phyloP scores from a whole-genome alignment of 208 protist genomes.

The Endotrypanum monterogeii region DNA sequence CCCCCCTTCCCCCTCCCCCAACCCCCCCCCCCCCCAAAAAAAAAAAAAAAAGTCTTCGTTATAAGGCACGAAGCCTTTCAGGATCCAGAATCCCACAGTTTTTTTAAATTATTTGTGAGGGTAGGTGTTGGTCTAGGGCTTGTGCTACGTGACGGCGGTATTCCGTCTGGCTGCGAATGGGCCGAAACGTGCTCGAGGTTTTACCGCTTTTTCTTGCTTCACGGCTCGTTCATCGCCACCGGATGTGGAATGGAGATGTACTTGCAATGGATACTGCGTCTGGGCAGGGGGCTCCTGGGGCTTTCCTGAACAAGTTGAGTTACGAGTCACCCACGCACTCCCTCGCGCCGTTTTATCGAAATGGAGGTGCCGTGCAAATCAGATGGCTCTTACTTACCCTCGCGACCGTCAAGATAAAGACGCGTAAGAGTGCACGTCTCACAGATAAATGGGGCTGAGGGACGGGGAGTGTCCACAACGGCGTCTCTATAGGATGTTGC shows the following conservation, averaged over 20 bases:
- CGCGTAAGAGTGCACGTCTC: slow-evolving; percentile 16
- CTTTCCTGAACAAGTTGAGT: not conserved
- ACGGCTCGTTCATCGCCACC: slow-evolving; percentile 9
- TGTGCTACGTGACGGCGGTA: slow-evolving; percentile 15
- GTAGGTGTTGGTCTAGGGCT: slow-evolving; percentile 2
- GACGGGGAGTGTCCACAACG: slow-evolving; percentile 34
- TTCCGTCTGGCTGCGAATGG: slow-evolving; percentile 12
- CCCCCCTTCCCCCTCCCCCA: no score
- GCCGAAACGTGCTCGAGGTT: slow-evolving; percentile 9
- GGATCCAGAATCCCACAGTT: no score
- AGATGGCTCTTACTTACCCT: slow-evolving; percentile 23
- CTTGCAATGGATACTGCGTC: slow-evolving; percentile 4
- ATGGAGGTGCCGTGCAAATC: not conserved
- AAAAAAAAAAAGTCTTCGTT: no score
- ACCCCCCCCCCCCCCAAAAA: no score
- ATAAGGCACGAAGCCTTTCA: no score
- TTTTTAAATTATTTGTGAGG: no score
- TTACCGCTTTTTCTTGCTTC: slow-evolving; percentile 9
- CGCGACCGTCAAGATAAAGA: slow-evolving; percentile 21
- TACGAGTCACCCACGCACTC: not conserved
- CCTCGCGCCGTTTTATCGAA: not conserved
- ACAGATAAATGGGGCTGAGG: no score
- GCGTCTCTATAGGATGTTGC: slow-evolving; percentile 30
- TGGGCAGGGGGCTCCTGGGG: slow-evolving; percentile 23
- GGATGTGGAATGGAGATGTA: not conserved